phyloP scores from a whole-genome alignment of 306 rosid genomes.

The Oemleria cerasiformis region DNA sequence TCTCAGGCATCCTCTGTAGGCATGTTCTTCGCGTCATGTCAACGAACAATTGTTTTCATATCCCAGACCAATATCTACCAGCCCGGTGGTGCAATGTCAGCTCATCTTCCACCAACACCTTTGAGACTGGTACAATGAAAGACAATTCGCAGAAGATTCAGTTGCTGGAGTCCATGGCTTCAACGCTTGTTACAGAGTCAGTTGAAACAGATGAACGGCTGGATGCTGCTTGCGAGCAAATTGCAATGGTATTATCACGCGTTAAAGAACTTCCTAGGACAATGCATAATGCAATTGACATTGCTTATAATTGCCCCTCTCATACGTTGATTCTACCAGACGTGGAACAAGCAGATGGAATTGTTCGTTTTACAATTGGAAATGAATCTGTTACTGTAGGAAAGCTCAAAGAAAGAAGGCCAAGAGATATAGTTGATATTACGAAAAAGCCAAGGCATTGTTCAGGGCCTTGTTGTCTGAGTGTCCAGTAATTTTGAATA shows the following conservation, averaged over 20 bases:
- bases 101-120: conserved; percentile 44
- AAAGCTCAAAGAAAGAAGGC: conserved; percentile 70
- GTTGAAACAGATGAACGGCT: conserved; percentile 74
- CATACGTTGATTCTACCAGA: conserved; percentile 66
- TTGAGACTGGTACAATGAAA: conserved; percentile 34
- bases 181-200: conserved; percentile 59
- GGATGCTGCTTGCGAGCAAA: conserved; percentile 64
- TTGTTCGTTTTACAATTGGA: conserved; percentile 50
- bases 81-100: conserved; percentile 52
- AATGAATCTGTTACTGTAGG: conserved; percentile 55
- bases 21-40: conserved; percentile 80
- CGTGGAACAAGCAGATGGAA: conserved; percentile 62
- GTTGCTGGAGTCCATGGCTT: conserved; percentile 59
- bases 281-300: conserved; percentile 42
- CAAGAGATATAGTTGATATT: conserved; percentile 60
- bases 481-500: conserved; percentile 51
- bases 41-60: conserved; percentile 75
- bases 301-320: conserved; percentile 46
- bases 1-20: conserved; percentile 70
- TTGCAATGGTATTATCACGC: conserved; percentile 55
- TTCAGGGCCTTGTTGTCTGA: conserved; percentile 59
- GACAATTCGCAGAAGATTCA: conserved; percentile 61
- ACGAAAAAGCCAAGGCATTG: conserved; percentile 58
- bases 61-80: conserved; percentile 69
- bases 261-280: conserved; percentile 64